Percentiles rank a stretch among this genome's conserved stretches.
These are phyloP conservation scores for Penicillium digitatum DNA, from an alignment of 2,329 filamentous ascomycete species.

Conservation along the genomic window DNA sequence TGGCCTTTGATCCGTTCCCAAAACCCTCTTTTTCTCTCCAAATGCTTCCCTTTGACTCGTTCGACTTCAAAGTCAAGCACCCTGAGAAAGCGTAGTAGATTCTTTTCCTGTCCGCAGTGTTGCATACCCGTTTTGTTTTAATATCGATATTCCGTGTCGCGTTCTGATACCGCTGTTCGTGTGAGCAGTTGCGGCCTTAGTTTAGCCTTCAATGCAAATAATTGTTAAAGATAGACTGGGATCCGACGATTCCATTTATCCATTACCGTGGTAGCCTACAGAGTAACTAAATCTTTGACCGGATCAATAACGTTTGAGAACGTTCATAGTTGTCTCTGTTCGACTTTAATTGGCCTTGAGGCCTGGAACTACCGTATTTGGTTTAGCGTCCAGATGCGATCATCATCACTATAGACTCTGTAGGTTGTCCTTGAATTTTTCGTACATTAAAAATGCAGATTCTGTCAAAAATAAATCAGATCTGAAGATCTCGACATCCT, in stretches of 20 bases:
- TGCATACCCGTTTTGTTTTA: conserved; percentile 23
- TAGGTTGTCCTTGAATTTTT: conserved; percentile 7
- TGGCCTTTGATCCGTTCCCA: conserved; percentile 5
- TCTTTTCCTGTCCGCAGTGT: conserved; percentile 7
- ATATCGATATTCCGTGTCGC: conserved; percentile 25
- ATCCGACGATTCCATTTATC: neutral
- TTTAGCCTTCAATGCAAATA: conserved; percentile 30
- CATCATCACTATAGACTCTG: conserved; percentile 11
- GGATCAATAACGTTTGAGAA: neutral
- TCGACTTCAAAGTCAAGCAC: neutral
- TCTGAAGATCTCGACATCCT: neutral
- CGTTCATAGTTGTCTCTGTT: neutral
- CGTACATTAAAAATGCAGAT: neutral
- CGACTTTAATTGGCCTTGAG: conserved; percentile 6
- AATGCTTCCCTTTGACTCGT: conserved; percentile 6
- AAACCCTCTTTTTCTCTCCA: conserved; percentile 8
- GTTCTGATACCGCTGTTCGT: conserved; percentile 25
- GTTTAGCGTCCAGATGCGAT: conserved; percentile 17
- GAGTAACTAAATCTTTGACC: neutral
- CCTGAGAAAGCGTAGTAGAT: conserved; percentile 2
- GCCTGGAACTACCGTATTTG: conserved; percentile 9
- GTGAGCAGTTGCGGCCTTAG: conserved; percentile 20
- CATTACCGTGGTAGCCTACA: too few species aligned
- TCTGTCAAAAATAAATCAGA: neutral
- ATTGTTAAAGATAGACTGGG: conserved; percentile 2